Percentiles rank a stretch among this genome's conserved stretches.
phyloP scores from a whole-genome alignment of 495 filamentous ascomycete genomes.

The Tuber aestivum region DNA sequence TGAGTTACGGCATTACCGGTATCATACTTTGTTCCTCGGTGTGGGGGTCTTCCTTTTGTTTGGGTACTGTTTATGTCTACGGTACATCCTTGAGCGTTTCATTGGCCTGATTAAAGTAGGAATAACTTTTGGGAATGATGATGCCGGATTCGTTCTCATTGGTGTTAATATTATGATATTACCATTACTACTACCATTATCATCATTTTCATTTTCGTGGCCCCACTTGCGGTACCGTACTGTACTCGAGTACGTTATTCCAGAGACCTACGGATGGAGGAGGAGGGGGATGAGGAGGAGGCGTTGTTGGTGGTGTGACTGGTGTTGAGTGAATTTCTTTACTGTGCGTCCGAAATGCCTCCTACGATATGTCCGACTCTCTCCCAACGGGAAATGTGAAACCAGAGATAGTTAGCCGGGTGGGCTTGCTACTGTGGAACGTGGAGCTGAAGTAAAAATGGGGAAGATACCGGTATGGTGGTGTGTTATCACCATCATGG shows the following conservation, averaged over 20 bases:
- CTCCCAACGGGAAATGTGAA: conserved; percentile 7
- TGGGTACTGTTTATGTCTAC: background rate
- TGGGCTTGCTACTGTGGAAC: conserved; percentile 27
- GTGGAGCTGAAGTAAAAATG: conserved; percentile 14
- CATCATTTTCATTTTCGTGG: background rate
- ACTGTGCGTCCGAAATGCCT: background rate
- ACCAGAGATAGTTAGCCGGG: conserved; percentile 5
- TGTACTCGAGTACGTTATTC: background rate
- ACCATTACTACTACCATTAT: too few relatives aligned
- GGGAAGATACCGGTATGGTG: background rate
- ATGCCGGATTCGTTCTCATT: background rate
- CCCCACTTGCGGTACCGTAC: background rate
- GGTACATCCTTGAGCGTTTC: background rate
- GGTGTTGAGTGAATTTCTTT: background rate
- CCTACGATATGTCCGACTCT: conserved; percentile 6
- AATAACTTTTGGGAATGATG: background rate
- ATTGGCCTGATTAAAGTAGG: background rate
- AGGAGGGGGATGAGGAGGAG: background rate
- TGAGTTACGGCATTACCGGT: too few relatives aligned
- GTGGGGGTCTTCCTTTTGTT: background rate
- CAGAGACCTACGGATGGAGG: background rate
- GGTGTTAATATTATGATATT: too few relatives aligned
- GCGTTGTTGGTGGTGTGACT: background rate
- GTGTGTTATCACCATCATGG: conserved; percentile 18
- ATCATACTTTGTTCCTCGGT: background rate